A percentile compares a stretch with the other conserved stretches of the same genome.
Conservation (phyloP, 1,139 yeast species). For the Protomyces arabidopsidicola region DNA sequence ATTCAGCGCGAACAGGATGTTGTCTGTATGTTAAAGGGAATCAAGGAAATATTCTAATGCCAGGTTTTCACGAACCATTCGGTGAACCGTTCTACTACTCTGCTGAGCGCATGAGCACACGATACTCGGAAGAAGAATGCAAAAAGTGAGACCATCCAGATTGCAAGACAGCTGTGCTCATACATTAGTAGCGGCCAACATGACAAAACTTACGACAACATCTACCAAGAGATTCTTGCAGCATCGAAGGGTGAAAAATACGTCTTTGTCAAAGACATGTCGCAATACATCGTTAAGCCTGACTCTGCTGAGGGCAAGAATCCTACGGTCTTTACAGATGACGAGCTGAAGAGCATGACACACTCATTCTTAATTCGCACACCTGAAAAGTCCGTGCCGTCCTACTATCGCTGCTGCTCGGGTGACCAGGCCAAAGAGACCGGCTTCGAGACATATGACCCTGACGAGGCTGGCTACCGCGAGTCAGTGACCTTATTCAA, state of each 20-base stretch:
- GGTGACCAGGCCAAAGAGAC: slow-evolving; percentile 37
- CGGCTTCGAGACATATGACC: slow-evolving; percentile 36
- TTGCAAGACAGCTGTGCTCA: not conserved
- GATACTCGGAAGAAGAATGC: slow-evolving; percentile 25
- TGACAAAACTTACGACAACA: not conserved
- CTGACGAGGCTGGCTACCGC: slow-evolving; percentile 37
- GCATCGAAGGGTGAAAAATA: slow-evolving; percentile 7
- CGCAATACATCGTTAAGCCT: slow-evolving; percentile 21
- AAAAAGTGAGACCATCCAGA: not conserved
- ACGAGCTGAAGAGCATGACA: slow-evolving; percentile 31
- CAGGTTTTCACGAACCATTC: slow-evolving; percentile 26
- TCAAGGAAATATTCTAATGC: not conserved
- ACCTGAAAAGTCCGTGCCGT: slow-evolving; percentile 38
- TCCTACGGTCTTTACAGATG: slow-evolving; percentile 32
- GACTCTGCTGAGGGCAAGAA: slow-evolving; percentile 2
- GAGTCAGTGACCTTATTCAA: slow-evolving; percentile 37
- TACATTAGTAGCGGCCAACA: slow-evolving; percentile 8
- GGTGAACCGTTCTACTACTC: slow-evolving; percentile 26
- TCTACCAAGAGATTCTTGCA: slow-evolving; percentile 8
- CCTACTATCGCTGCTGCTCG: slow-evolving; percentile 37
- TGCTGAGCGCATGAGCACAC: slow-evolving; percentile 20
- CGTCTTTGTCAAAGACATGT: slow-evolving; percentile 27
- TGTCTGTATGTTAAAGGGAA: not conserved
- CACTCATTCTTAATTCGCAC: slow-evolving; percentile 37
- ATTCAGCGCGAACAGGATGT: slow-evolving; percentile 20